Conservation (phyloP, 1,139 yeast genomes). For the Candida pseudoviswanathii region DNA sequence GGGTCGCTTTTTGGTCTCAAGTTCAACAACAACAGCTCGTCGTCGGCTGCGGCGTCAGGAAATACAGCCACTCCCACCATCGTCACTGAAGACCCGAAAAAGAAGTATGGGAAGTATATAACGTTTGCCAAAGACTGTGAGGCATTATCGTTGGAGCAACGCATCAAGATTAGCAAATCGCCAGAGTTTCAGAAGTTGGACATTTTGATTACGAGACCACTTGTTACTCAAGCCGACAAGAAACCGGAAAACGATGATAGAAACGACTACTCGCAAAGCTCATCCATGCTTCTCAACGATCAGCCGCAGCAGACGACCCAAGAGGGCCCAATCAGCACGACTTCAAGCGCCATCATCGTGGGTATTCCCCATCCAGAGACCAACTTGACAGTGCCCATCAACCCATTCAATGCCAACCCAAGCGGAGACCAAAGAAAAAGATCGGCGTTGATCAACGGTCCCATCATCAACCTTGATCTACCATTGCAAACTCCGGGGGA, state of each 20-base stretch:
- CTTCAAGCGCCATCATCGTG: slow-evolving; percentile 39
- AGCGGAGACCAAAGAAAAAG: slow-evolving; percentile 78
- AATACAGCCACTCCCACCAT: slow-evolving; percentile 15
- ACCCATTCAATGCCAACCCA: slow-evolving; percentile 52
- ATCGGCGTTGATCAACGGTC: slow-evolving; percentile 80
- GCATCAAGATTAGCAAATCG: slow-evolving; percentile 30
- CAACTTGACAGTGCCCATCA: slow-evolving; percentile 35
- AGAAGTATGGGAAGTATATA: slow-evolving; percentile 25
- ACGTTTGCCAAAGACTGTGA: slow-evolving; percentile 37
- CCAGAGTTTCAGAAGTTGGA: slow-evolving; percentile 37
- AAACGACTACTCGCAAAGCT: slow-evolving; percentile 38
- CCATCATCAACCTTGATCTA: slow-evolving; percentile 78
- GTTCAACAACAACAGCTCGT: slow-evolving; percentile 22
- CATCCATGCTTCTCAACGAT: slow-evolving; percentile 38
- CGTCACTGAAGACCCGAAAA: slow-evolving; percentile 20
- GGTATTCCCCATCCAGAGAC: slow-evolving; percentile 50
- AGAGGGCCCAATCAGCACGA: slow-evolving; percentile 29
- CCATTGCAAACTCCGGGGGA: slow-evolving; percentile 46
- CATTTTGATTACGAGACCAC: slow-evolving; percentile 43
- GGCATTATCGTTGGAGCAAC: slow-evolving; percentile 38
- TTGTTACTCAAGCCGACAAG: slow-evolving; percentile 10
- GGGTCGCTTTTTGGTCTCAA: slow-evolving; percentile 47
- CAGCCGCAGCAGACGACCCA: slow-evolving; percentile 17
- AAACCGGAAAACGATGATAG: slow-evolving; percentile 15
- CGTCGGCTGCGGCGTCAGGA: not conserved